phyloP scores from a whole-genome alignment of 306 rosid species.

The Castanea mollissima region DNA sequence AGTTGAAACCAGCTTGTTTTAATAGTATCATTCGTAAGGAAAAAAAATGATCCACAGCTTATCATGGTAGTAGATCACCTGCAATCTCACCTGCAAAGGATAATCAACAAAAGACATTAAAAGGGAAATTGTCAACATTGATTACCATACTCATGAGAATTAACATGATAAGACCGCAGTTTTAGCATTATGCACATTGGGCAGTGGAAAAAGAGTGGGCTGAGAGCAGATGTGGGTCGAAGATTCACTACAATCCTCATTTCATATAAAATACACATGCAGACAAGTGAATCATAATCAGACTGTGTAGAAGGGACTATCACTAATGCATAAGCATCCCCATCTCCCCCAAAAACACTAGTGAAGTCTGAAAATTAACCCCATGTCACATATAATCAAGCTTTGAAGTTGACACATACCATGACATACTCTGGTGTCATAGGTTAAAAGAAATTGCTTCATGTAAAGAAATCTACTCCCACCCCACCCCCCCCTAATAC shows the following conservation, averaged over 20 bases:
- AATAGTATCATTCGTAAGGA: not conserved
- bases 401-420: not conserved
- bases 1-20: conserved; percentile 5
- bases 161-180: not conserved
- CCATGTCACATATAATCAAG: not conserved
- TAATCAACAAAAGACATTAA: conserved; percentile 14
- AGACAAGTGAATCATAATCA: not conserved
- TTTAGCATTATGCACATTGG: not conserved
- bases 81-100: conserved; percentile 54
- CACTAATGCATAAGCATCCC: not conserved
- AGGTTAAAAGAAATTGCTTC: not conserved
- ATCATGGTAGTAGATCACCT: conserved; percentile 33
- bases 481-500: too few species aligned
- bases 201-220: not conserved
- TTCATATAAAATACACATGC: not conserved
- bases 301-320: not conserved
- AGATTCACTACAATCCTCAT: not conserved
- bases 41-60: not conserved
- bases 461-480: not conserved
- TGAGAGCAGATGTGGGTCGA: not conserved
- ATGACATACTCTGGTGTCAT: not conserved
- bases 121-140: not conserved
- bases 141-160: not conserved
- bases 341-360: not conserved
- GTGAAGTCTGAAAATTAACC: not conserved